Evolutionary conservation across 192 early-diverging fungal species (phyloP).

Genomic region (Radiomyces spectabilis): DNA sequence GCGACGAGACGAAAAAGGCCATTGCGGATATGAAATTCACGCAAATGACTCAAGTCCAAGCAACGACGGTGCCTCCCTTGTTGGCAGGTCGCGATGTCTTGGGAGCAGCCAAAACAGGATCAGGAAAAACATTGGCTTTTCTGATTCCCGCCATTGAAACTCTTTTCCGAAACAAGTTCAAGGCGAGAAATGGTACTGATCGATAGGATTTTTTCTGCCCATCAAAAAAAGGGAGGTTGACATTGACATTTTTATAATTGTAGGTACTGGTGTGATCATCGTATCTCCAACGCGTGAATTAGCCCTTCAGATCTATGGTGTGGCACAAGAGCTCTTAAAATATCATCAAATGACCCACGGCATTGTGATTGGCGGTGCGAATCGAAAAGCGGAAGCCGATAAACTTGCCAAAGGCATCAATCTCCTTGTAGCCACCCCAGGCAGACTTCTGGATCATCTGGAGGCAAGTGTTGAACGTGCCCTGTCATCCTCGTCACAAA

Average conservation of each 20-base stretch:
- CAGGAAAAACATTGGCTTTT: conserved; percentile 94
- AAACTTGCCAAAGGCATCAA: conserved; percentile 95
- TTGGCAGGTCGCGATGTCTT: conserved; percentile 95
- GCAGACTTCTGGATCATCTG: conserved; percentile 94
- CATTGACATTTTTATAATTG: too few species aligned
- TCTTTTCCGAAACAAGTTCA: conserved; percentile 82
- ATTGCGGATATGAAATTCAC: conserved; percentile 87
- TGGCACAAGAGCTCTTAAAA: conserved; percentile 89
- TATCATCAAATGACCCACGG: conserved; percentile 96
- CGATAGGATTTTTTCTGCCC: too few species aligned
- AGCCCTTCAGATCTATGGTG: conserved; percentile 97
- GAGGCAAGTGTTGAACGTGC: conserved; percentile 43
- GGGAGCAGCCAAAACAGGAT: conserved; percentile 96
- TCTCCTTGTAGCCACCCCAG: conserved; percentile 90
- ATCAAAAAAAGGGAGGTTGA: background rate
- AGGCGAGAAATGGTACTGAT: conserved; percentile 95
- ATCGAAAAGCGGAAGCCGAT: conserved; percentile 91
- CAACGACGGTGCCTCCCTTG: conserved; percentile 85
- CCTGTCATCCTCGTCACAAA: background rate
- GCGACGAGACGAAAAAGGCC: conserved; percentile 73
- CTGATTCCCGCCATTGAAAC: conserved; percentile 90
- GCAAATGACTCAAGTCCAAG: conserved; percentile 95
- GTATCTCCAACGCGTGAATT: conserved; percentile 98
- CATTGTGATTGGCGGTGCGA: conserved; percentile 96
- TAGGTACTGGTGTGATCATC: conserved; percentile 84